Evolutionary conservation across 768 basidiomycete genomes (phyloP), one percentile per base, ranked within the genome.

Genomic region (Mycena galericulata): DNA sequence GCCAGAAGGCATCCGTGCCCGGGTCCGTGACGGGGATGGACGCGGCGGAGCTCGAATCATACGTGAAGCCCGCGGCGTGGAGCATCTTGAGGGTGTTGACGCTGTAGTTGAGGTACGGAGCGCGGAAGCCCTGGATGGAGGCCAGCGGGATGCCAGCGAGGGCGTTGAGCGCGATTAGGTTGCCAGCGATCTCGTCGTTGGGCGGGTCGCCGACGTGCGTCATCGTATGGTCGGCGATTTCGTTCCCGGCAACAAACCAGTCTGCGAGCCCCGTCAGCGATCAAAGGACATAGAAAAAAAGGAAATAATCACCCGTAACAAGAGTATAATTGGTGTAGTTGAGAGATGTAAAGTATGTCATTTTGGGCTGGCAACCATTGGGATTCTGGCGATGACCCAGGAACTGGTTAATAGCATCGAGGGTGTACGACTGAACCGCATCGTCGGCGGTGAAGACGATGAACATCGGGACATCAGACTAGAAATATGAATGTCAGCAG

Each of bases 151-250:
- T 92, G 18, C 93, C 93, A 32, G 90, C 89, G 45, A 94, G 87
- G 4, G 92, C 85, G 75, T 95, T 94, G 56, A 94, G 84, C 14
- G 92, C 91, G 64, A 92, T 89, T 30, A 95, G 84, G 77, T 93
- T 94, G 65, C 93, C 92, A 72, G 92, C 86, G 69, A 94, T 87
- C 77, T 95, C 91, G 36, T 87, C 87, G 9, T 83, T 72, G 0
- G 88, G 82, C 9, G 90, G 90, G 27, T 81, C 74, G 34, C 89
- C 91, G 62, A 92, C 87, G 78, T 95, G 93, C 9, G 92, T 93
- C 90, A 95, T 94, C 90, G 91, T 90, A 74, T 92, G 91, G 79
- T 92, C 92, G 32, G 91, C 92, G 71, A 94, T 93, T 75, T 94
- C 93, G 75, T 94, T 94, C 26, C 93, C 93, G 7, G 89, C 58